Conservation (phyloP, 1,284 basidiomycete species). For the Butyriboletus appendiculatus region DNA sequence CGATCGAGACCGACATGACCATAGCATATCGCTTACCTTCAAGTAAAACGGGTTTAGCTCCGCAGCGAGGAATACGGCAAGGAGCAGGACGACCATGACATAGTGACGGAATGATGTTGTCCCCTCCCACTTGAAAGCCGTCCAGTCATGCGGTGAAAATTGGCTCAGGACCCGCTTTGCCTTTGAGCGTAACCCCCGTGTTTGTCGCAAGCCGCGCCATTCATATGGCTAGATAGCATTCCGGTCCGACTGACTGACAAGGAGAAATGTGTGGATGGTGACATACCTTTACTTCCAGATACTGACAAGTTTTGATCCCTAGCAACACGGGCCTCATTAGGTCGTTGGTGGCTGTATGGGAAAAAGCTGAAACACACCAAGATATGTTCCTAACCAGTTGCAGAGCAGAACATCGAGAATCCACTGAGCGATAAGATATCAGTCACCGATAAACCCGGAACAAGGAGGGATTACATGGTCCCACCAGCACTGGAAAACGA, state of each 20-base stretch:
- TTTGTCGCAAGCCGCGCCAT: constrained; percentile 82
- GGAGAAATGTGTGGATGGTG: not conserved
- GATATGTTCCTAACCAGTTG: constrained; percentile 83
- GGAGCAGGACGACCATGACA: constrained; percentile 68
- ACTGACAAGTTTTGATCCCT: constrained; percentile 86
- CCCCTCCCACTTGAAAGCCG: constrained; percentile 84
- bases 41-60: constrained; percentile 85
- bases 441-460: constrained; percentile 4
- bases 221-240: constrained; percentile 61
- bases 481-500: constrained; percentile 73
- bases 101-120: constrained; percentile 77
- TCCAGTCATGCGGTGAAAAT: constrained; percentile 85
- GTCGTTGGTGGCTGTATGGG: not conserved
- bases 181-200: constrained; percentile 71
- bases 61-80: constrained; percentile 78
- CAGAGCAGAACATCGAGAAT: constrained; percentile 81
- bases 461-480: constrained; percentile 62
- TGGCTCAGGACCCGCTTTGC: constrained; percentile 77
- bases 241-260: not conserved
- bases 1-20: constrained; percentile 9
- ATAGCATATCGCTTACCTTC: constrained; percentile 50
- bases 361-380: constrained; percentile 47
- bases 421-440: constrained; percentile 54
- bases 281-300: constrained; percentile 78
- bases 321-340: constrained; percentile 17